Base-by-base conservation (phyloP, 1,284 basidiomycete species). In the Moesziomyces aphidis region DNA sequence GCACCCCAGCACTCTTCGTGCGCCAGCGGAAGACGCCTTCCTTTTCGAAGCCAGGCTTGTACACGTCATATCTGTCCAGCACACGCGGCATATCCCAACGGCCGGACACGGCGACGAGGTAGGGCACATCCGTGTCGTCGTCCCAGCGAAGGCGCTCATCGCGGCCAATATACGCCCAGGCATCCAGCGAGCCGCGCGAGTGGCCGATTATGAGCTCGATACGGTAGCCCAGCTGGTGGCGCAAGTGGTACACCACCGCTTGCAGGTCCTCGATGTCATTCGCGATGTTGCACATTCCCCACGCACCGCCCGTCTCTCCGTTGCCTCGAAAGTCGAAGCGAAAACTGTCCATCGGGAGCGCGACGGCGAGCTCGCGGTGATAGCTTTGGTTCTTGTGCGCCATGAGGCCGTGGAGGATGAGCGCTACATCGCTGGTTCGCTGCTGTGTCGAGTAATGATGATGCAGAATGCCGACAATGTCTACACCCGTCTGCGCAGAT, bases 321-420 rank as follows among this genome's bases (percentile, higher is more conserved):
- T 55, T 55, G 31, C 24, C 54, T 5, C 92, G 88, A 85, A 93
- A 93, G 81, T 93, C 92, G 79, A 93, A 92, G 43, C 92, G 88
- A 81, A 93, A 92, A 0, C 91, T 91, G 82, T 93, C 92, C 36
- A 91, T 81, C 0, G 91, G 90, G 15, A 93, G 83, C 23, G 86
- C 87, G 31, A 85, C 81, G 2, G 90, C 91, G 15, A 93, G 88
- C 19, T 87, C 88, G 76, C 90, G 90, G 83, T 91, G 90, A 86
- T 91, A 93, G 50, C 92, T 84, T 85, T 93, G 93, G 81, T 93
- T 90, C 55, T 75, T 75, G 55, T 75, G 73, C 8, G 66, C 57
- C 13, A 72, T 53, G 13, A 75, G 58, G 36, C 73, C 73, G 45
- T 75, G 73, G 1, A 72, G 47, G 34, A 75, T 66, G 24, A 75